Evolutionary conservation across 768 basidiomycete genomes (phyloP).

Genomic region (Tricholoma saponaceum): DNA sequence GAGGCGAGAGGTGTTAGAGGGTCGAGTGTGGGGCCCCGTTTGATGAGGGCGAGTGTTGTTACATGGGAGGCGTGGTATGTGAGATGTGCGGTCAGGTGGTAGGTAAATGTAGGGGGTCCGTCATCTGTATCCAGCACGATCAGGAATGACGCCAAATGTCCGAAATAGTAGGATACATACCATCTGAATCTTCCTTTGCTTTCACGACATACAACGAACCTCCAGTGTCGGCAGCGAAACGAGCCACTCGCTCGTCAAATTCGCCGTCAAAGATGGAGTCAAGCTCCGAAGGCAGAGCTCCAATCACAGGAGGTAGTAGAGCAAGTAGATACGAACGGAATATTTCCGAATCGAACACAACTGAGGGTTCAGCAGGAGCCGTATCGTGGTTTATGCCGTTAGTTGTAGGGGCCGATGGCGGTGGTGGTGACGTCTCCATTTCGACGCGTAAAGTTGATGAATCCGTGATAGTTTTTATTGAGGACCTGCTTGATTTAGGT

Average conservation of each 20-base stretch:
- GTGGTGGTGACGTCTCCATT: slow-evolving; percentile 9
- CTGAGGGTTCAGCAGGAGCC: slow-evolving; percentile 20
- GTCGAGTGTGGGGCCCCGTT: slow-evolving; percentile 82
- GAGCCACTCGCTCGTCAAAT: slow-evolving; percentile 70
- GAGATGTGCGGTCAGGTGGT: slow-evolving; percentile 68
- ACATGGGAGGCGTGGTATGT: slow-evolving; percentile 76
- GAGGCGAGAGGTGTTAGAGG: slow-evolving; percentile 71
- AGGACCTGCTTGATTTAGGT: slow-evolving; percentile 8
- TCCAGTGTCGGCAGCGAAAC: slow-evolving; percentile 73
- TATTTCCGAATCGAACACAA: slow-evolving; percentile 61
- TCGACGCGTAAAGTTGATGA: slow-evolving; percentile 1
- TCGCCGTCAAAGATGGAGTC: slow-evolving; percentile 65
- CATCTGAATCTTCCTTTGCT: slow-evolving; percentile 68
- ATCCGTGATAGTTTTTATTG: slow-evolving; percentile 7
- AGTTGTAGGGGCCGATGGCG: slow-evolving; percentile 9
- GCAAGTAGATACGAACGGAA: slow-evolving; percentile 70
- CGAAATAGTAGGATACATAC: slow-evolving; percentile 33
- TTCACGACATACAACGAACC: slow-evolving; percentile 84
- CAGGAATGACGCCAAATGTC: slow-evolving; percentile 10
- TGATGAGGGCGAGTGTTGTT: slow-evolving; percentile 92
- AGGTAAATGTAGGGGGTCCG: slow-evolving; percentile 54
- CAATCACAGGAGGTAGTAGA: slow-evolving; percentile 79
- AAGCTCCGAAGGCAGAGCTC: slow-evolving; percentile 61
- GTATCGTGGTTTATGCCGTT: slow-evolving; percentile 25
- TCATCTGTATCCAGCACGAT: slow-evolving; percentile 47